phyloP scores from a whole-genome alignment of 768 basidiomycete species.

The Auricularia heimuer region DNA sequence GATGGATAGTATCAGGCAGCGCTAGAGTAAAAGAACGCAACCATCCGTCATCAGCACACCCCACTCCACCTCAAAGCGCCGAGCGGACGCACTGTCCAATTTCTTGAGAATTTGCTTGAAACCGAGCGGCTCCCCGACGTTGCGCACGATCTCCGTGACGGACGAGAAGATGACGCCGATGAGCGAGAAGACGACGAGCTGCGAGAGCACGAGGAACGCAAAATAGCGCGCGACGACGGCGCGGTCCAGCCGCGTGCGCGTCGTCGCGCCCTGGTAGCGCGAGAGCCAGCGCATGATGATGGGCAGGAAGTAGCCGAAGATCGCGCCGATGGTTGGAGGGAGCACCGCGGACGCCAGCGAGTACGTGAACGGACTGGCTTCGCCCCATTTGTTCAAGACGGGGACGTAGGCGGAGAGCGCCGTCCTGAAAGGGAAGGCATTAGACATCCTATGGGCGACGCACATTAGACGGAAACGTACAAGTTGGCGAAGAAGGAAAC shows the following conservation, averaged over 20 bases:
- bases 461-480: conserved; percentile 26
- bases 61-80: too few relatives aligned
- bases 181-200: conserved; percentile 88
- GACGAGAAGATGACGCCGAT: conserved; percentile 82
- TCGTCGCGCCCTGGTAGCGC: conserved; percentile 59
- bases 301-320: conserved; percentile 88
- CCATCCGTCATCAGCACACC: not conserved
- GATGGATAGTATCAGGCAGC: conserved; percentile 64
- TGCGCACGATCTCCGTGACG: conserved; percentile 32
- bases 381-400: conserved; percentile 67
- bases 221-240: conserved; percentile 90
- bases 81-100: conserved; percentile 29
- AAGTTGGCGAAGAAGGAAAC: conserved; percentile 91
- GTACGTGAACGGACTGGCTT: conserved; percentile 55
- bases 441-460: not conserved
- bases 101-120: conserved; percentile 36
- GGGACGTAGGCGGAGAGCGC: conserved; percentile 54
- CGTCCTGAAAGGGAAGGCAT: conserved; percentile 17
- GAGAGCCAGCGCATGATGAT: conserved; percentile 81
- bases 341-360: conserved; percentile 85
- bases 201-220: conserved; percentile 87
- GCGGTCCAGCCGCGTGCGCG: conserved; percentile 75
- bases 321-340: conserved; percentile 77
- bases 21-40: conserved; percentile 27
- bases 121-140: conserved; percentile 39